Evolutionary conservation across 352 stramenopile species (phyloP), one percentile per base, ranked within the genome.

Genomic region (Pseudoperonospora humuli): DNA sequence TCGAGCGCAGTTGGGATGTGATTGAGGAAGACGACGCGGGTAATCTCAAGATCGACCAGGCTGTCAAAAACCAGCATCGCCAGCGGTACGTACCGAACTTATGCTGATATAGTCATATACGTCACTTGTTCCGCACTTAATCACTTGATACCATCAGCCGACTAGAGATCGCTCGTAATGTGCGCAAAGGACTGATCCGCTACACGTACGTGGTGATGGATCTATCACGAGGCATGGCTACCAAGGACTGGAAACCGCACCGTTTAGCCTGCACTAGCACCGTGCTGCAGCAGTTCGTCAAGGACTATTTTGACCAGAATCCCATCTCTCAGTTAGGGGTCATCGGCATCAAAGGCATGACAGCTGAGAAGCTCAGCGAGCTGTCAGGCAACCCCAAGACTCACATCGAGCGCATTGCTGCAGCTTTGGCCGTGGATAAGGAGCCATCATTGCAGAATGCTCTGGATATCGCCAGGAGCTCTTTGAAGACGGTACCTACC

Each of bases 251-350:
- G 79, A 91, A 91, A 54, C 81, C 81, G 11, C 77, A 91, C 50
- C 81, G 81, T 5, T 52, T 89, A 4, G 70, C 60, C 13, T 86
- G 77, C 39, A 57, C 73, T 19, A 80, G 69, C 42, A 60, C 76
- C 8, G 75, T 84, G 33, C 42, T 93, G 42, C 75, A 91, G 54
- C 67, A 92, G 39, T 95, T 96, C 29, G 67, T 95, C 1, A 81
- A 81, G 42, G 78, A 95, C 57, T 97, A 94, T 54, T 96, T 97
- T 40, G 89, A 97, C 60, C 85, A 97, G 54, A 97, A 97, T 49
- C 90, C 90, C 24, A 93, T 97, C 48, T 95, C 84, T 23, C 83
- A 96, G 57, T 57, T 97, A 15, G 80, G 89, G 2, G 59, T 97
- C 19, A 86, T 96, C 42, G 78, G 86, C 25, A 93, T 94, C 42